Conservation (phyloP, 148 eudicot species). For the Rhododendron simsii region DNA sequence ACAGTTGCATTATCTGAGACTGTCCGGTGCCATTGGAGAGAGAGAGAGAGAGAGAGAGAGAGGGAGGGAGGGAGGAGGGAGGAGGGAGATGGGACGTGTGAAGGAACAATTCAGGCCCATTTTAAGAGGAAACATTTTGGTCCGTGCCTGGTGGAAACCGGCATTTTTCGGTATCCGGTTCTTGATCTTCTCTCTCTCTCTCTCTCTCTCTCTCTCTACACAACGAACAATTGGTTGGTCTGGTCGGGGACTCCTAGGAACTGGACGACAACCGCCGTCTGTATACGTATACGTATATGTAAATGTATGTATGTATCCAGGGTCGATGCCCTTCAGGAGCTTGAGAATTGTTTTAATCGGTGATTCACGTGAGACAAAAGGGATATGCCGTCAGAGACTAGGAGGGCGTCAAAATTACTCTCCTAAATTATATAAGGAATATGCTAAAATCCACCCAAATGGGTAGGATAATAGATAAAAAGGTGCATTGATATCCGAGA, state of each 20-base stretch:
- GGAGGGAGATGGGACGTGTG: conserved; percentile 7
- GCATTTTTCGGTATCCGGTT: neutral
- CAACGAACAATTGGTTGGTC: neutral
- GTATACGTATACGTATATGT: too few relatives aligned
- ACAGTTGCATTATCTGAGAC: conserved; percentile 1
- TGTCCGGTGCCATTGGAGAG: neutral
- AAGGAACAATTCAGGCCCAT: conserved; percentile 9
- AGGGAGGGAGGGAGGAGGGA: neutral
- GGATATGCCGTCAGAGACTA: too few relatives aligned
- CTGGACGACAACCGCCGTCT: neutral
- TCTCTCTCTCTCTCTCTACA: neutral
- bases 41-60: conserved; percentile 13
- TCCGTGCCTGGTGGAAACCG: conserved; percentile 6
- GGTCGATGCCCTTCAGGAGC: too few relatives aligned
- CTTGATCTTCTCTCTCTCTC: neutral
- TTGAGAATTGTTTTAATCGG: too few relatives aligned
- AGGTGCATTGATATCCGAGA: too few relatives aligned
- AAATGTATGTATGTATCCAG: too few relatives aligned
- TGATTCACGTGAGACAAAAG: too few relatives aligned
- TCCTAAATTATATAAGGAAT: too few relatives aligned
- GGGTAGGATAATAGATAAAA: too few relatives aligned
- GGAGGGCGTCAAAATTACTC: too few relatives aligned
- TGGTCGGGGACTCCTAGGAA: neutral
- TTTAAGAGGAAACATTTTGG: conserved; percentile 5
- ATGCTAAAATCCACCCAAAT: too few relatives aligned